These are phyloP conservation scores for Colletotrichum spinosum DNA, from an alignment of 2,329 filamentous ascomycete genomes.

Conservation along the genomic window DNA sequence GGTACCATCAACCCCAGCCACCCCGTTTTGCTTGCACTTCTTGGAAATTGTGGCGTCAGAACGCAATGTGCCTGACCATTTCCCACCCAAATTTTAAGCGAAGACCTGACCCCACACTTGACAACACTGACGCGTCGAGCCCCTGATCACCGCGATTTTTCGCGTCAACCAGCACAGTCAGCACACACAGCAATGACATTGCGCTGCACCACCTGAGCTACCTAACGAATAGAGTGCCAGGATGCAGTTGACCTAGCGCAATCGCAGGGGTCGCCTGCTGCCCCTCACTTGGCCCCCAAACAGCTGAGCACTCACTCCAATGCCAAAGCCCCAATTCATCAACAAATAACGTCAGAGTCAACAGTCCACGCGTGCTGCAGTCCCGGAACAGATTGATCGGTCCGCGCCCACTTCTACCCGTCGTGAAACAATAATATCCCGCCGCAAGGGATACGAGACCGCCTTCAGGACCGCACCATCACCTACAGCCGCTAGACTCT, in stretches of 20 bases:
- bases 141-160: constrained; percentile 35
- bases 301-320: constrained; percentile 19
- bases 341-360: constrained; percentile 37
- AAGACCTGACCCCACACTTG: constrained; percentile 14
- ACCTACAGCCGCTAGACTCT: constrained; percentile 14
- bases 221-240: too few species aligned
- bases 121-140: constrained; percentile 22
- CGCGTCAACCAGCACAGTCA: constrained; percentile 26
- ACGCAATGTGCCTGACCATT: constrained; percentile 4
- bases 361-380: constrained; percentile 16
- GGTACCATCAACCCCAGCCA: constrained; percentile 25
- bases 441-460: neutral
- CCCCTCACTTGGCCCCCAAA: constrained; percentile 29
- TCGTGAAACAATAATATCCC: neutral
- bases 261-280: constrained; percentile 10
- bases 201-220: too few species aligned
- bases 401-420: neutral
- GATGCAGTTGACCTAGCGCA: too few species aligned
- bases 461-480: neutral
- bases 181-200: constrained; percentile 2
- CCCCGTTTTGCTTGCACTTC: constrained; percentile 17
- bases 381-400: constrained; percentile 8
- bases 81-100: constrained; percentile 30
- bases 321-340: constrained; percentile 31
- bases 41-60: too few species aligned